These are phyloP conservation scores for Pseudozyma sp. DNA, from an alignment of 1,284 basidiomycete genomes.

Conservation along the genomic window DNA sequence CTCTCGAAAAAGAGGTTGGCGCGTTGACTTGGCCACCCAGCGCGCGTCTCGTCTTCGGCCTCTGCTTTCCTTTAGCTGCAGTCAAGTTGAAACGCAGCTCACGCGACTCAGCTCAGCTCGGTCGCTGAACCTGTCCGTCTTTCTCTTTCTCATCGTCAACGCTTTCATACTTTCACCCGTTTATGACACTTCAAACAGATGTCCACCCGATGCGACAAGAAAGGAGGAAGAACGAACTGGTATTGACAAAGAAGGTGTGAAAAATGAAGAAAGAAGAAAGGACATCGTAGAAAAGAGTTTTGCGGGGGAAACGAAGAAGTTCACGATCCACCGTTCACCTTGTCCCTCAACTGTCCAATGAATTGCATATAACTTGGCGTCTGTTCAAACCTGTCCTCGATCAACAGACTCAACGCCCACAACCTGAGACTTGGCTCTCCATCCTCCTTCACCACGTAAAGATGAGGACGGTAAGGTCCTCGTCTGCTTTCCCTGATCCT, in stretches of 20 bases:
- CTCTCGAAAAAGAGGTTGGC: too few species aligned
- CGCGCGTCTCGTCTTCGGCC: too few species aligned
- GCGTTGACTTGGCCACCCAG: too few species aligned
- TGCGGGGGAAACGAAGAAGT: too few species aligned
- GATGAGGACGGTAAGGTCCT: conserved; percentile 89
- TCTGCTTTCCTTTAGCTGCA: too few species aligned
- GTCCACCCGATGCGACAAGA: neutral
- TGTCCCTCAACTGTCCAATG: conserved; percentile 71
- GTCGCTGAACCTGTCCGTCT: too few species aligned
- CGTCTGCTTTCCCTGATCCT: conserved; percentile 87
- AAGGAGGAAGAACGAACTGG: neutral
- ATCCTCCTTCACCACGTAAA: conserved; percentile 99
- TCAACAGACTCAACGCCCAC: conserved; percentile 93
- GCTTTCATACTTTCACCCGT: neutral
- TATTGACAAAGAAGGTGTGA: neutral
- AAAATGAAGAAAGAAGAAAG: too few species aligned
- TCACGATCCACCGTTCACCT: conserved; percentile 61
- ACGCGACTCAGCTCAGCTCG: too few species aligned
- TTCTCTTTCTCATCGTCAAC: too few species aligned
- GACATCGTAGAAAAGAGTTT: too few species aligned
- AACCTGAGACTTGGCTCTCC: conserved; percentile 87
- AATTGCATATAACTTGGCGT: conserved; percentile 96
- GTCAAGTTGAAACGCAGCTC: too few species aligned
- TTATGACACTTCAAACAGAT: neutral
- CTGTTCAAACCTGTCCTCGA: conserved; percentile 95